These are phyloP conservation scores for Yamadazyma atlantica DNA, from an alignment of 1,139 yeast species.

Conservation along the genomic window DNA sequence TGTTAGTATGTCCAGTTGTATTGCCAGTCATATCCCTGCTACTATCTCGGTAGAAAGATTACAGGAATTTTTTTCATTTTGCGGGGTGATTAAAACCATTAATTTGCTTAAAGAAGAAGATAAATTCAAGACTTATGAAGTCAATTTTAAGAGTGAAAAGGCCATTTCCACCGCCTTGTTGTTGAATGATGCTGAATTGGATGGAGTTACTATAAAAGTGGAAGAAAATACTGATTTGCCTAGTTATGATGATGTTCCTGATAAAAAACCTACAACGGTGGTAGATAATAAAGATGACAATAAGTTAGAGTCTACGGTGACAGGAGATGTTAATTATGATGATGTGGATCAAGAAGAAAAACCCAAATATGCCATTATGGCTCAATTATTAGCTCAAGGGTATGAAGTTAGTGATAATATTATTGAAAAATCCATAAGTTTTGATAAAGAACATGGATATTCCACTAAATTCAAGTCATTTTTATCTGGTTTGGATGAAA, in stretches of 20 bases:
- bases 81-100: slow-evolving; percentile 64
- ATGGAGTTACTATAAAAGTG: slow-evolving; percentile 54
- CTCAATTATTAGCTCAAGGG: slow-evolving; percentile 74
- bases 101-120: slow-evolving; percentile 24
- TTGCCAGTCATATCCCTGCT: slow-evolving; percentile 38
- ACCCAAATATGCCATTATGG: slow-evolving; percentile 74
- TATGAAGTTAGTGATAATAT: slow-evolving; percentile 65
- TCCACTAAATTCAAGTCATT: slow-evolving; percentile 57
- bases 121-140: slow-evolving; percentile 39
- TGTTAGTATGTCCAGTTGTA: slow-evolving; percentile 10
- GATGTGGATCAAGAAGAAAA: slow-evolving; percentile 75
- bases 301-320: slow-evolving; percentile 23
- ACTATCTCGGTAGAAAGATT: slow-evolving; percentile 56
- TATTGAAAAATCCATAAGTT: slow-evolving; percentile 56
- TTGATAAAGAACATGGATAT: slow-evolving; percentile 67
- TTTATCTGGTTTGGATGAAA: slow-evolving; percentile 53
- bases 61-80: slow-evolving; percentile 70
- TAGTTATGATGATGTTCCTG: slow-evolving; percentile 10
- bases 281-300: slow-evolving; percentile 14
- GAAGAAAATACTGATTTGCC: slow-evolving; percentile 24
- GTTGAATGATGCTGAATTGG: slow-evolving; percentile 72
- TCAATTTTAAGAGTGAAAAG: slow-evolving; percentile 55
- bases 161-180: slow-evolving; percentile 76
- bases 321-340: slow-evolving; percentile 35
- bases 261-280: slow-evolving; percentile 8